A percentile compares a stretch with the other conserved stretches of the same genome.
These are phyloP conservation scores for Smittium culicis DNA, from an alignment of 371 early-diverging fungal genomes.

Conservation along the genomic window DNA sequence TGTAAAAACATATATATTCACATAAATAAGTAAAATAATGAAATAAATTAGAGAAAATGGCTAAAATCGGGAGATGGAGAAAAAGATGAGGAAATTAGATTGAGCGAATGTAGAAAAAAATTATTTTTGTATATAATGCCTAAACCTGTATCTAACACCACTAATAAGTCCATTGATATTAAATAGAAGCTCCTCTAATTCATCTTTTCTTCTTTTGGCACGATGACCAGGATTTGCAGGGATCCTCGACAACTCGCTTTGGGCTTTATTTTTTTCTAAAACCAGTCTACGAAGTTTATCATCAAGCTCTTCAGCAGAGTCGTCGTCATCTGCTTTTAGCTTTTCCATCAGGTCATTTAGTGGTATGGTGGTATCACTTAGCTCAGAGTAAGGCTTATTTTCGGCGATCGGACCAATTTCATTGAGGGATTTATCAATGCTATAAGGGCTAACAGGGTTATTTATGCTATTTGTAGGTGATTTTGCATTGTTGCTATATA, in stretches of 20 bases:
- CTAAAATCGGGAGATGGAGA: too few relatives aligned
- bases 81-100: too few relatives aligned
- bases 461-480: too few relatives aligned
- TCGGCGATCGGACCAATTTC: too few relatives aligned
- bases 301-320: neutral
- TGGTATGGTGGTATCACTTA: neutral
- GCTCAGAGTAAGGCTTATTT: too few relatives aligned
- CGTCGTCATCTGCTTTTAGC: conserved; percentile 3
- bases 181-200: neutral
- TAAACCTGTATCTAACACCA: conserved; percentile 1
- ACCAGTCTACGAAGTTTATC: neutral
- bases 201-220: neutral
- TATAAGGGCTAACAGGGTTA: too few relatives aligned
- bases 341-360: neutral
- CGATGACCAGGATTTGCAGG: neutral
- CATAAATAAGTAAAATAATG: too few relatives aligned
- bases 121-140: neutral
- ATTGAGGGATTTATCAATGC: too few relatives aligned
- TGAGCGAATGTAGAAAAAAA: too few relatives aligned
- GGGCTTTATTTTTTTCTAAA: neutral
- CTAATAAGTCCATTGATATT: neutral
- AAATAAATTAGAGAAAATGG: too few relatives aligned
- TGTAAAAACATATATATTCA: too few relatives aligned
- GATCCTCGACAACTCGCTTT: conserved; percentile 5
- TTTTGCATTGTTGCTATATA: too few relatives aligned